Evolutionary conservation across 371 early-diverging fungal genomes (phyloP).

Genomic region (Dichotomocladium elegans): DNA sequence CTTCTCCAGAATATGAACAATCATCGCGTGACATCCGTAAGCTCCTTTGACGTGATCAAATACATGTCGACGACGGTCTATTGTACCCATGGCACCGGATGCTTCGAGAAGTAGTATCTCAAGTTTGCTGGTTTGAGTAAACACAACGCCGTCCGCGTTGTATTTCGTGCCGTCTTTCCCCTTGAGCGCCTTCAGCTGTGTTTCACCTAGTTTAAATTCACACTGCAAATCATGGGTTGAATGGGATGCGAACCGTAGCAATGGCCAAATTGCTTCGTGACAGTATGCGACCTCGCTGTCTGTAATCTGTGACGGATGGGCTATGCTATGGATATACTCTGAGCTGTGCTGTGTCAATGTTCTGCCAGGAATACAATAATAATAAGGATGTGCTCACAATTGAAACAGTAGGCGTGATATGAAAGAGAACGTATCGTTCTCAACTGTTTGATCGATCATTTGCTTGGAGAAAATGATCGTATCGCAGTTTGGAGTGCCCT

Average conservation of each 20-base stretch:
- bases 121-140: background rate
- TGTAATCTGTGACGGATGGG: background rate
- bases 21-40: conserved; percentile 1
- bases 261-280: conserved; percentile 3
- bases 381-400: too few relatives aligned
- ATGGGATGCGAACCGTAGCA: background rate
- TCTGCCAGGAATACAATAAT: too few relatives aligned
- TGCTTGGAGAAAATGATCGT: too few relatives aligned
- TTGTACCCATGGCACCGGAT: background rate
- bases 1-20: background rate
- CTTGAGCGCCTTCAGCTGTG: background rate
- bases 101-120: conserved; percentile 7
- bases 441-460: too few relatives aligned
- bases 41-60: conserved; percentile 7
- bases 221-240: background rate
- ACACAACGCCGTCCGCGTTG: conserved; percentile 6
- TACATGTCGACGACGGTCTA: background rate
- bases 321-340: background rate
- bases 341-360: too few relatives aligned
- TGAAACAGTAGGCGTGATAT: too few relatives aligned
- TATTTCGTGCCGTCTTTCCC: background rate
- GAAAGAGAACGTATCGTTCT: too few relatives aligned
- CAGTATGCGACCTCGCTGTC: conserved; percentile 7
- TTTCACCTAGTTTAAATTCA: conserved; percentile 4
- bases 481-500: too few relatives aligned